Evolutionary conservation across 192 early-diverging fungal species (phyloP), one percentile per base, ranked within the genome.

Genomic region (Rhizoclosmatium globosum): DNA sequence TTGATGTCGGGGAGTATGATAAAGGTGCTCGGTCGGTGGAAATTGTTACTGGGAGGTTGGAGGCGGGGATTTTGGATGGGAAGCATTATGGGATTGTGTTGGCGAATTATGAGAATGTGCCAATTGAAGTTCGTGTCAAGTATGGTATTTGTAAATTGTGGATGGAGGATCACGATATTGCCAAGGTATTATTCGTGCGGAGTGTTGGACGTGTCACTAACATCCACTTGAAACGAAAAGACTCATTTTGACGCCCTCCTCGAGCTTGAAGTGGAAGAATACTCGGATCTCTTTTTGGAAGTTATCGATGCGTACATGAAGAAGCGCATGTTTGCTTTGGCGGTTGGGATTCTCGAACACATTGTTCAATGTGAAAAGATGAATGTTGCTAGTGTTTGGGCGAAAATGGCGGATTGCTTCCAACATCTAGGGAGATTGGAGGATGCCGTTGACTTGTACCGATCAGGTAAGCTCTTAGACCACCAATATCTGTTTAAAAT

Each of bases 111-210:
- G 79, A 77, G 61, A 67, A 75, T 6, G 82, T 98, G 43, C 97
- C 97, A 0, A n/a, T 96, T 1, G 95, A 98, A 82, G 85, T 99
- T 64, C 91, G 95, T 23, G 90, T 94, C 64, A 94, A 94, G 79
- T 88, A 96, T 41, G 98, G 95, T 2, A 91, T 94, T 31, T 93
- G 91, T 74, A 88, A 95, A 43, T 58, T 98, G 45, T 84, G 88
- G 79, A 67, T 95, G 44, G 93, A 89, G 47, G 86, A 94, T 56
- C 75, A 81, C 9, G 90, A 92, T n/a, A 76, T 86, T 13, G 96
- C 94, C 19, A 84, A 90, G 79, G 92, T 91, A 82, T 46, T 69
- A 13, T 19, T 11, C 46, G 13, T 31, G 31, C 31, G 31, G 31
- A 31, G 31, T 31, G 31, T 31, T n/a, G 44, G 4, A 23, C 21